phyloP scores from a whole-genome alignment of 805 yeast species.

The Zygosaccharomyces bisporus region DNA sequence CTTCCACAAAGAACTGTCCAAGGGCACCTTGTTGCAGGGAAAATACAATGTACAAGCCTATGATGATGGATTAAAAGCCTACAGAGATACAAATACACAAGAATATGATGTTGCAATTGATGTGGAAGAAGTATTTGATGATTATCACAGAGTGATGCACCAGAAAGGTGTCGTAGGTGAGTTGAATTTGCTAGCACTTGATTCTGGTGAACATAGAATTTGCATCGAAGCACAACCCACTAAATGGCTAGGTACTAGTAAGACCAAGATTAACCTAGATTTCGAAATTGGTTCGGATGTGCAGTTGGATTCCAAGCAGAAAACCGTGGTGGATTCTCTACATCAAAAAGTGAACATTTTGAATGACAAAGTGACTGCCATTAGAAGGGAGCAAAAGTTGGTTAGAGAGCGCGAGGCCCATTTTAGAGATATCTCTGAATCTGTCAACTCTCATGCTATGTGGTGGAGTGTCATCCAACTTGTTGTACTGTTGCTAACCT shows the following conservation, averaged over 20 bases:
- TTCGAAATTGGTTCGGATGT: conserved; percentile 63
- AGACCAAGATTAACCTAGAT: conserved; percentile 58
- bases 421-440: conserved; percentile 69
- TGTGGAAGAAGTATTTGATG: conserved; percentile 68
- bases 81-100: conserved; percentile 35
- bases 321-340: conserved; percentile 50
- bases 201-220: conserved; percentile 74
- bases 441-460: conserved; percentile 64
- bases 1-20: conserved; percentile 52
- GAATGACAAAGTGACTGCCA: conserved; percentile 53
- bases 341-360: conserved; percentile 55
- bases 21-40: conserved; percentile 48
- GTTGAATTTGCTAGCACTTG: conserved; percentile 68
- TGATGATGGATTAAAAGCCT: conserved; percentile 38
- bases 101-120: conserved; percentile 41
- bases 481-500: conserved; percentile 58
- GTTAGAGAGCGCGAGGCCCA: conserved; percentile 72
- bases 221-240: conserved; percentile 52
- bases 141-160: conserved; percentile 68
- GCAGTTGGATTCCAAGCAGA: conserved; percentile 65
- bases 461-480: conserved; percentile 72
- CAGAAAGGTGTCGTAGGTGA: conserved; percentile 65
- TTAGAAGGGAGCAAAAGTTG: conserved; percentile 60
- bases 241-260: conserved; percentile 62
- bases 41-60: conserved; percentile 46